Evolutionary conservation across 306 rosid genomes (phyloP).

Genomic region (Herpetospermum pedunculosum): DNA sequence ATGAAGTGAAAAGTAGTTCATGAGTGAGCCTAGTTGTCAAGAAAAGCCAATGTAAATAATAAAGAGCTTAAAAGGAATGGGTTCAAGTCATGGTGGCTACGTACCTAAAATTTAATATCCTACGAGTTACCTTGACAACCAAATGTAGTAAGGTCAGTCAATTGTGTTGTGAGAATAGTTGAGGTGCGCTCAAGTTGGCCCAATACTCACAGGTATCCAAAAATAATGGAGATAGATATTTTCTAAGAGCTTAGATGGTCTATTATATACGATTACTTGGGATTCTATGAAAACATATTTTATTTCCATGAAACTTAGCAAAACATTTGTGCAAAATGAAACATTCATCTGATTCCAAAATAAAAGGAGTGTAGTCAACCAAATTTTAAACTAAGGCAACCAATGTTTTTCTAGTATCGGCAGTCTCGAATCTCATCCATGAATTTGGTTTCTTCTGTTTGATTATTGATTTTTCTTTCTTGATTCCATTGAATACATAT

Average conservation of each 20-base stretch:
- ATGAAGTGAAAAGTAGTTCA: background rate
- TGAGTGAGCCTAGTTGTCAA: background rate
- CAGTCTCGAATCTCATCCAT: background rate
- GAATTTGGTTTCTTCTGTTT: background rate
- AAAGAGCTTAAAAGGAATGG: background rate
- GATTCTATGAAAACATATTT: background rate
- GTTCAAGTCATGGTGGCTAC: background rate
- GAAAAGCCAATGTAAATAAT: background rate
- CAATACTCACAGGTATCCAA: background rate
- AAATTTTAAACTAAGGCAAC: background rate
- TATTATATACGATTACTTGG: background rate
- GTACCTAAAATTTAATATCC: background rate
- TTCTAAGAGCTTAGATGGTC: background rate
- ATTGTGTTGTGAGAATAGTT: background rate
- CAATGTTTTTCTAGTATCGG: background rate
- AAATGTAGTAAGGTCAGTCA: background rate
- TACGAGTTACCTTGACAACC: background rate
- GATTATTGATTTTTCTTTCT: background rate
- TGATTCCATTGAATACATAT: background rate
- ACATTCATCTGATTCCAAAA: background rate
- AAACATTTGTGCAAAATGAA: background rate
- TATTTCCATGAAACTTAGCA: background rate
- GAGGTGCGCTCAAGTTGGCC: background rate
- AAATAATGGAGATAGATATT: background rate
- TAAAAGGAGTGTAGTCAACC: background rate